These are phyloP conservation scores for Penicillium crustosum DNA, from an alignment of 2,329 filamentous ascomycete genomes.

Conservation along the genomic window DNA sequence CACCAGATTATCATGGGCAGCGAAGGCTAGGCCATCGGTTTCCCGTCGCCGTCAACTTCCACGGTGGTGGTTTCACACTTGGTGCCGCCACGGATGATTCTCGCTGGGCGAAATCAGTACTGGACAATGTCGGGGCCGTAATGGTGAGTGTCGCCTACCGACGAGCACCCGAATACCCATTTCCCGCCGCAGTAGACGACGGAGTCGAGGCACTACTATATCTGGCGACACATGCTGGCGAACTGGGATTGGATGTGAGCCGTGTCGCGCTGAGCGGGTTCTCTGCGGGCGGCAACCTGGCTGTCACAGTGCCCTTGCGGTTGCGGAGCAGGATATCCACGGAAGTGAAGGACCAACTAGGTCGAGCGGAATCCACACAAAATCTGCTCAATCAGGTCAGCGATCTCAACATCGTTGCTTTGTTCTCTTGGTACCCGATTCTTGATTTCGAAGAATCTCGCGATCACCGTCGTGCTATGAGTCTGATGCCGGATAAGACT, in stretches of 20 bases:
- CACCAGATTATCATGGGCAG: constrained; percentile 40
- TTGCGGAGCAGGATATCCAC: constrained; percentile 45
- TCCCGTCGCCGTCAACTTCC: constrained; percentile 63
- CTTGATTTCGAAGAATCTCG: constrained; percentile 63
- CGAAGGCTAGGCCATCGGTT: constrained; percentile 47
- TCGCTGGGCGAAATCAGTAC: constrained; percentile 58
- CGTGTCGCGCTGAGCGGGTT: constrained; percentile 62
- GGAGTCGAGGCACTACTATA: constrained; percentile 62
- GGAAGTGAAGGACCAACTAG: constrained; percentile 27
- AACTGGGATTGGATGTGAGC: constrained; percentile 57
- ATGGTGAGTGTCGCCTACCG: constrained; percentile 63
- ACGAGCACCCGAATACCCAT: constrained; percentile 60
- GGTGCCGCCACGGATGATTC: constrained; percentile 61
- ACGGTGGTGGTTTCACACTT: constrained; percentile 63
- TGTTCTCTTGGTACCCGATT: constrained; percentile 63
- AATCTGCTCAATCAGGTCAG: constrained; percentile 38
- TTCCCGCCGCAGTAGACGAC: constrained; percentile 64
- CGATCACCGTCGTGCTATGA: constrained; percentile 57
- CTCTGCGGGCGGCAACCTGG: constrained; percentile 63
- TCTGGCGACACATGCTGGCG: constrained; percentile 55
- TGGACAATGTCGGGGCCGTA: constrained; percentile 57
- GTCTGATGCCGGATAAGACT: constrained; percentile 52
- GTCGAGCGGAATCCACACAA: constrained; percentile 36
- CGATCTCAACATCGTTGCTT: constrained; percentile 54
- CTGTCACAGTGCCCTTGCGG: constrained; percentile 61